Base-by-base conservation (phyloP, 805 yeast species). In the Lipomyces sp. region DNA sequence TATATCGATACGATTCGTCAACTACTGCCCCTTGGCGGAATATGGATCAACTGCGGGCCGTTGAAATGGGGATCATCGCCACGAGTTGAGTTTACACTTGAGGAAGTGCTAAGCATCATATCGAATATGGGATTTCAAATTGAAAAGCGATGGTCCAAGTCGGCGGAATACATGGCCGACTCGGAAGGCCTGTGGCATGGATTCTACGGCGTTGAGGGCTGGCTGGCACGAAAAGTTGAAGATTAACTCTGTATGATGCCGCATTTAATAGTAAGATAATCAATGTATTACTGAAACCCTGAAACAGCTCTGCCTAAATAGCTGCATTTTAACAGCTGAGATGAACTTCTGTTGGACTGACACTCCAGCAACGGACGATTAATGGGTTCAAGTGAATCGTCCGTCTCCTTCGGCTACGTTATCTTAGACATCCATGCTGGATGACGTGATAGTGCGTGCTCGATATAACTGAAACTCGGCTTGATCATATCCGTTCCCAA, bases 11-110 rank as follows among this genome's bases (percentile, higher is more conserved):
- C 88, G 0, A 86, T 94, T 48, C 83, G 84, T 64, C 72, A 76
- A 10, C 72, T 88, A 45, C 77, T 81, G 10, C 79, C 79, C 15
- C 82, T 82, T 2, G 80, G 80, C 34, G 88, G 90, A 0, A 80
- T 83, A 53, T 94, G 98, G 98, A 85, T 94, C 69, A 94, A 95
- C 75, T 82, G 87, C 13, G 99, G 99, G 0, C 99, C 99, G 0
- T 80, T 95, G 67, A 90, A 93, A 76, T 94, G 95, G 80, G 98
- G 98, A 0, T 86, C 92, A 2, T 92, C 62, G 87, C 97, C 58
- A 81, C 84, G 75, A 86, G 88, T 37, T 3, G 97, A 93, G 75
- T 79, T 92, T 37, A 87, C 87, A 51, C 80, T 84, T 13, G 88
- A 88, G n/a, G 98, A 93, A 74, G 75, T 93, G 59, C 76, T 78